Evolutionary conservation across 306 rosid species (phyloP).

Genomic region (Alnus rubra): DNA sequence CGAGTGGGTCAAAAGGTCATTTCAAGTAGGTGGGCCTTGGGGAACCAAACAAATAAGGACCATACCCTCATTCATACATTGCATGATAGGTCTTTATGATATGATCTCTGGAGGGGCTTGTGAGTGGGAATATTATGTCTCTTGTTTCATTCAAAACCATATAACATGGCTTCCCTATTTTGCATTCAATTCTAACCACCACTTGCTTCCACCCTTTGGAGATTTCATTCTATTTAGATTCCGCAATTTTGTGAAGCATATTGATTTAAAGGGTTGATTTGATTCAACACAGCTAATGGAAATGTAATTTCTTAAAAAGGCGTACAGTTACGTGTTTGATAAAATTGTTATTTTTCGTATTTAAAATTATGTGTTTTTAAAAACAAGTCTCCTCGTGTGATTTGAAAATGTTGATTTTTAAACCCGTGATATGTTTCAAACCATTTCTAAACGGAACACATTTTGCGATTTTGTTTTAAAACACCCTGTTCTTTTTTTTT

Average conservation of each 20-base stretch:
- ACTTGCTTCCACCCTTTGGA: slow-evolving; percentile 13
- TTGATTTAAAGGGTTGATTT: neutral
- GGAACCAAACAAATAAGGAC: slow-evolving; percentile 32
- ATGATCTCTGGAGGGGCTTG: neutral
- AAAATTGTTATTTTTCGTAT: no score
- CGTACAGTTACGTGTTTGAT: no score
- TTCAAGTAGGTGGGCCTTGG: slow-evolving; percentile 34
- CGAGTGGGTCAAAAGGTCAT: slow-evolving; percentile 39
- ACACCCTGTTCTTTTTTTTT: no score
- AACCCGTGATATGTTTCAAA: no score
- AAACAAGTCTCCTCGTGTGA: no score
- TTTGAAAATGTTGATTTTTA: no score
- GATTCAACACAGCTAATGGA: no score
- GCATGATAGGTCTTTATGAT: neutral
- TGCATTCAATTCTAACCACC: slow-evolving; percentile 28
- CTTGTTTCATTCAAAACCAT: slow-evolving; percentile 13
- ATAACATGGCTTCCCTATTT: neutral
- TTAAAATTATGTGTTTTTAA: no score
- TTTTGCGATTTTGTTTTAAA: no score
- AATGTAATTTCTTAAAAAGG: no score
- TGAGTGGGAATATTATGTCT: slow-evolving; percentile 13
- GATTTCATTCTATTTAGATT: slow-evolving; percentile 2
- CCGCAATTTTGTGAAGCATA: slow-evolving; percentile 26
- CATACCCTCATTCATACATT: slow-evolving; percentile 24
- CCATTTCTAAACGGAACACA: no score